phyloP scores from a whole-genome alignment of 78 protist genomes.

The Capsaspora owczarzaki region DNA sequence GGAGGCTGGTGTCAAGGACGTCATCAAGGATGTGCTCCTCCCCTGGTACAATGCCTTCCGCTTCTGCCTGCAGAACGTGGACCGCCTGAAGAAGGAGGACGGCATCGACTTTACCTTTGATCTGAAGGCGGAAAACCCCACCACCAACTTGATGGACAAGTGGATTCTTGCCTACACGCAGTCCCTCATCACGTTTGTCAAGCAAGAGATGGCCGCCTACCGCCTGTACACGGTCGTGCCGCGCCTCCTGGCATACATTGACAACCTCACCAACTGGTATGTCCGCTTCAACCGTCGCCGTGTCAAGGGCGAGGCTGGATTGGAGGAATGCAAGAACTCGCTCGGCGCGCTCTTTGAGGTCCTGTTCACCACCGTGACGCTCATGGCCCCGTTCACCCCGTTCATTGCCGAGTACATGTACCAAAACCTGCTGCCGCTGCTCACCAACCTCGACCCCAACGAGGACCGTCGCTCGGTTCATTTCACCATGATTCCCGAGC shows the following conservation, averaged over 20 bases:
- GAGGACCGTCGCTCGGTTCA: conserved; percentile 65
- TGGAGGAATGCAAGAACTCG: conserved; percentile 49
- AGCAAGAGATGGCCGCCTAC: conserved; percentile 90
- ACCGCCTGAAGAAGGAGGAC: neutral
- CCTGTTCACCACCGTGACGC: conserved; percentile 52
- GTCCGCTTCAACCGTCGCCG: conserved; percentile 81
- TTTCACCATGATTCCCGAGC: conserved; percentile 62
- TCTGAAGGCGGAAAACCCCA: conserved; percentile 5
- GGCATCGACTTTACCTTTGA: conserved; percentile 34
- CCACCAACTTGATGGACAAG: conserved; percentile 87
- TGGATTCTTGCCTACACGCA: conserved; percentile 85
- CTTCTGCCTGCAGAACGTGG: conserved; percentile 76
- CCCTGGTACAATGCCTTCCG: conserved; percentile 94
- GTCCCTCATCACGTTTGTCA: conserved; percentile 64
- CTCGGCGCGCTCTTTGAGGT: conserved; percentile 73
- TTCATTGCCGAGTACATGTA: conserved; percentile 92
- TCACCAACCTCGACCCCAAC: conserved; percentile 39
- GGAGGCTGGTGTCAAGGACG: conserved; percentile 64
- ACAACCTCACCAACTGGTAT: conserved; percentile 94
- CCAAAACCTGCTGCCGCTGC: conserved; percentile 57
- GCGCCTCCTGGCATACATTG: conserved; percentile 68
- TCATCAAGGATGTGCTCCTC: conserved; percentile 84
- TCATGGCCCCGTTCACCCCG: conserved; percentile 99
- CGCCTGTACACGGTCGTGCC: conserved; percentile 96
- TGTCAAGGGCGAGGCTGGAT: conserved; percentile 54